Conservation (phyloP, 2,329 filamentous ascomycete species). For the Diaporthe ampelina region DNA sequence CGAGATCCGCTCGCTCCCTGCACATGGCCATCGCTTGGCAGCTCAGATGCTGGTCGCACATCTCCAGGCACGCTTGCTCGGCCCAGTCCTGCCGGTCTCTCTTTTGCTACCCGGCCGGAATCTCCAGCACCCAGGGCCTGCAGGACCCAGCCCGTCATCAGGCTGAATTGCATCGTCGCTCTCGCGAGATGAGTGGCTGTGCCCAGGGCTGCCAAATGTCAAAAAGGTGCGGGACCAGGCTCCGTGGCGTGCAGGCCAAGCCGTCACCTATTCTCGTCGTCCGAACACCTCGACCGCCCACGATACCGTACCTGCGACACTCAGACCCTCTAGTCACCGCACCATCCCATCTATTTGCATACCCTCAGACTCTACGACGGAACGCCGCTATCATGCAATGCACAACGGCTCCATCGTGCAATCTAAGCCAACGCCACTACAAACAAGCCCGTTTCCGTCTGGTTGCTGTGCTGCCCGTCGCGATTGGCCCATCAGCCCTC, state of each 20-base stretch:
- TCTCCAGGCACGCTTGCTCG: slow-evolving; percentile 23
- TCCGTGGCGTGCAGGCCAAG: slow-evolving; percentile 17
- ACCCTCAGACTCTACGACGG: slow-evolving; percentile 15
- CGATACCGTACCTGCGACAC: background rate
- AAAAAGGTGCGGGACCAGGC: background rate
- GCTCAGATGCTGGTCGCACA: slow-evolving; percentile 9
- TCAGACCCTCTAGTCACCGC: slow-evolving; percentile 16
- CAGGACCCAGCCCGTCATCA: slow-evolving; percentile 2
- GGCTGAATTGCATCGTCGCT: background rate
- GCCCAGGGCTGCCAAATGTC: background rate
- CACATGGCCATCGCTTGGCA: background rate
- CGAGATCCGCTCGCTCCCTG: background rate
- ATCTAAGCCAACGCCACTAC: slow-evolving; percentile 6
- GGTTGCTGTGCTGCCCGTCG: background rate
- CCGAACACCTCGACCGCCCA: slow-evolving; percentile 19
- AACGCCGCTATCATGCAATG: slow-evolving; percentile 20
- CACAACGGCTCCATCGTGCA: slow-evolving; percentile 16
- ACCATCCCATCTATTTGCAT: slow-evolving; percentile 17
- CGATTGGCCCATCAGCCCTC: slow-evolving; percentile 16
- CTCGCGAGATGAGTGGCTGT: slow-evolving; percentile 13
- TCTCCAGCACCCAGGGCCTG: slow-evolving; percentile 12
- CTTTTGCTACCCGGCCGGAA: slow-evolving; percentile 6
- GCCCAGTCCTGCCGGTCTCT: slow-evolving; percentile 25
- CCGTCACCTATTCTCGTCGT: slow-evolving; percentile 29
- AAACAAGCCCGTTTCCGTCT: slow-evolving; percentile 27